Evolutionary conservation across 106 monocot genomes (phyloP).

Genomic region (Iris macrosiphon): DNA sequence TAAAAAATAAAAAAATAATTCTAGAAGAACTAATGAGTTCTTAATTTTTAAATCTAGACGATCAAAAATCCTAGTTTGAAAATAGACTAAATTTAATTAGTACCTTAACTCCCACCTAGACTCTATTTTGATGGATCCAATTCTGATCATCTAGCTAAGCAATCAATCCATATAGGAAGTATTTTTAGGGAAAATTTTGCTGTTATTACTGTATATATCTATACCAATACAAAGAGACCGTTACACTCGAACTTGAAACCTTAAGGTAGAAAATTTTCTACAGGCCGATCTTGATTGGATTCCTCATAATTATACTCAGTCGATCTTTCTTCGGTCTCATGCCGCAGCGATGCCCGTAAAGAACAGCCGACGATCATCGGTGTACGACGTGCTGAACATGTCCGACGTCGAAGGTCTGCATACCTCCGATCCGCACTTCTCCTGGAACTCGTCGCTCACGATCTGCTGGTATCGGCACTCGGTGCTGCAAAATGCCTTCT

Average conservation of each 20-base stretch:
- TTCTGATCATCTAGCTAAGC: no score
- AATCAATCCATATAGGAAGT: no score
- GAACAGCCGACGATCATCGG: slow-evolving; percentile 22
- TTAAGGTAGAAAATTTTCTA: neutral
- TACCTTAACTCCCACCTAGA: no score
- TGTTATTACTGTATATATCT: neutral
- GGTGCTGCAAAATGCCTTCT: slow-evolving; percentile 61
- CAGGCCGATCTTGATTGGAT: neutral
- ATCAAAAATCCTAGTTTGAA: no score
- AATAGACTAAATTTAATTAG: no score
- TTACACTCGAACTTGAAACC: neutral
- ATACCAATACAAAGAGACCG: neutral
- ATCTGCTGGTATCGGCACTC: slow-evolving; percentile 61
- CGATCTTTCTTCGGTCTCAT: neutral
- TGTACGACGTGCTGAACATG: slow-evolving; percentile 19
- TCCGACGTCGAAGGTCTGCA: slow-evolving; percentile 9
- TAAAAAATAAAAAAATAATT: no score
- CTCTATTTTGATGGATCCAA: no score
- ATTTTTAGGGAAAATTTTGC: no score
- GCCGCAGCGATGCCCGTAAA: slow-evolving; percentile 32
- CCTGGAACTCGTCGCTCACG: slow-evolving; percentile 38
- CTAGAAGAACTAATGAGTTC: no score
- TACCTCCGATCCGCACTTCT: slow-evolving; percentile 24
- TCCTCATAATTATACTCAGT: neutral
- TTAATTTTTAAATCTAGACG: no score